phyloP scores from a whole-genome alignment of 73 alveolate species.

The Tetrahymena thermophila region DNA sequence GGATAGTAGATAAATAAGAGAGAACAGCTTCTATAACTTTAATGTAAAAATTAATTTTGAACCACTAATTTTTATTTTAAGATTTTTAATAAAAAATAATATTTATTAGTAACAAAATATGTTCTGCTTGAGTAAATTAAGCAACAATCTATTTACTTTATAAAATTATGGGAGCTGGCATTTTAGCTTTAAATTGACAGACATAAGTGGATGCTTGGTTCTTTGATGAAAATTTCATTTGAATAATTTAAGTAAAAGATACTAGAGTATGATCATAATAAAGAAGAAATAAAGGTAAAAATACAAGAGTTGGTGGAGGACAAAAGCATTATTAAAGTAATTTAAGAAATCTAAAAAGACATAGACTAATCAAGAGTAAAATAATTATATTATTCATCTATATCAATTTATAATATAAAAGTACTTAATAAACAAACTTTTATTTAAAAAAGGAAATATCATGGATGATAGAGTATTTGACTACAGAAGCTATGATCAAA shows the following conservation, averaged over 20 bases:
- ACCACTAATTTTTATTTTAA: neutral
- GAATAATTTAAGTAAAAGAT: neutral
- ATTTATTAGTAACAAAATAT: neutral
- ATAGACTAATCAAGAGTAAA: neutral
- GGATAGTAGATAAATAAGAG: neutral
- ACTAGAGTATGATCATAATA: neutral
- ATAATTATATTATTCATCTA: no score
- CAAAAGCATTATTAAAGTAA: neutral
- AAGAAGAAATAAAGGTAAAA: neutral
- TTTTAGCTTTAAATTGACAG: neutral
- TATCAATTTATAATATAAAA: no score
- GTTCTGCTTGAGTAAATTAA: neutral
- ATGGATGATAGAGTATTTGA: neutral
- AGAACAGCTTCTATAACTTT: neutral
- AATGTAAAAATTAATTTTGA: neutral
- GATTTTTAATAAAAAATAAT: no score
- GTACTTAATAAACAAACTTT: no score
- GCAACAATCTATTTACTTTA: neutral
- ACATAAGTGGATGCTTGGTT: neutral
- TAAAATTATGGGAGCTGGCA: neutral
- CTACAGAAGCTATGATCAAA: neutral
- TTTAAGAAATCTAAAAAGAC: neutral
- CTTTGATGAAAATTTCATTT: neutral
- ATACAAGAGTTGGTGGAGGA: neutral
- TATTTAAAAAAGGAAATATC: neutral